phyloP scores from a whole-genome alignment of 2,329 filamentous ascomycete genomes.

The Rhinocladiella similis region DNA sequence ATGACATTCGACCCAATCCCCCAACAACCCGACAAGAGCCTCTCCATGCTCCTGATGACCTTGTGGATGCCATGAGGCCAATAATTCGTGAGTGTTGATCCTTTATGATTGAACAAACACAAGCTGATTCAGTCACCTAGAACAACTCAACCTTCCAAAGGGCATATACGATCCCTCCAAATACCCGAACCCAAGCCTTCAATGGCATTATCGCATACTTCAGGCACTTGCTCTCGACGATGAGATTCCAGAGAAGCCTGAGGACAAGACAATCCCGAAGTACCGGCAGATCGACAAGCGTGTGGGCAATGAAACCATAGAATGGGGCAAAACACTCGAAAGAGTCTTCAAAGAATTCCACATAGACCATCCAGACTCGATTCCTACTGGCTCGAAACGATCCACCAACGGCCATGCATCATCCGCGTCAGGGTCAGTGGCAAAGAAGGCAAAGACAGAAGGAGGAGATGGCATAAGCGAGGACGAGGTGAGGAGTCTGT shows the following conservation, averaged over 20 bases:
- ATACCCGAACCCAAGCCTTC: conserved; percentile 88
- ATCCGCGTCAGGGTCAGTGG: conserved; percentile 34
- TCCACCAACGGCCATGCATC: conserved; percentile 23
- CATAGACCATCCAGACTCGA: conserved; percentile 40
- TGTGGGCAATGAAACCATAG: conserved; percentile 73
- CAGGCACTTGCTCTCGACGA: conserved; percentile 91
- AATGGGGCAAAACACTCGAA: conserved; percentile 72
- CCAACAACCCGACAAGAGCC: conserved; percentile 52
- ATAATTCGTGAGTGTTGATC: conserved; percentile 56
- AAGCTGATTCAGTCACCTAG: conserved; percentile 8
- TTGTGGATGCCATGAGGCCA: conserved; percentile 79
- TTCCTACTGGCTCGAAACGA: conserved; percentile 51
- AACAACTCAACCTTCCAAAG: conserved; percentile 85
- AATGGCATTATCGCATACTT: conserved; percentile 96
- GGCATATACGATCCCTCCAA: conserved; percentile 79
- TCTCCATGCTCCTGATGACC: conserved; percentile 62
- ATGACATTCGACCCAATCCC: conserved; percentile 78
- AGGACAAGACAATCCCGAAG: conserved; percentile 81
- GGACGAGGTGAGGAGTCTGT: conserved; percentile 42
- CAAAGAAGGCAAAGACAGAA: conserved; percentile 52
- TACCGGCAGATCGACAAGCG: conserved; percentile 88
- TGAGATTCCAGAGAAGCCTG: conserved; percentile 71
- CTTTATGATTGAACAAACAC: background rate
- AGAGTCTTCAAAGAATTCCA: conserved; percentile 53
- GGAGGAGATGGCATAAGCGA: conserved; percentile 28